These are phyloP conservation scores for Myriosclerotinia curreyana DNA, from an alignment of 2,329 filamentous ascomycete genomes.

Conservation along the genomic window DNA sequence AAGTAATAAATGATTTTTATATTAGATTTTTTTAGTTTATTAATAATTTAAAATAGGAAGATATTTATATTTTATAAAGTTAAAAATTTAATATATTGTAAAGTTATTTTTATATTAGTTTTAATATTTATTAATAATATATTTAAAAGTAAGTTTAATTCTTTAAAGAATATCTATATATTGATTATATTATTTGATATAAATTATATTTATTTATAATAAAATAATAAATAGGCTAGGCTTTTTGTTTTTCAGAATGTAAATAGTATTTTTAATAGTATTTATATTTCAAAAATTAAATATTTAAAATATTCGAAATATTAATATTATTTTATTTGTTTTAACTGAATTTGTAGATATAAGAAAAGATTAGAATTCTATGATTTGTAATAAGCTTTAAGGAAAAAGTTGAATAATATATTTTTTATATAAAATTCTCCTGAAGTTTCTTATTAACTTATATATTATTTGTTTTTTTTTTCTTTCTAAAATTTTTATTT, in stretches of 20 bases:
- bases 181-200: constrained; percentile 29
- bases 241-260: constrained; percentile 32
- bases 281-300: constrained; percentile 25
- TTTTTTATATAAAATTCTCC: constrained; percentile 6
- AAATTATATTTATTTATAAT: constrained; percentile 31
- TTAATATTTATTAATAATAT: constrained; percentile 33
- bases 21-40: constrained; percentile 1
- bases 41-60: constrained; percentile 29
- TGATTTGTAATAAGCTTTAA: constrained; percentile 30
- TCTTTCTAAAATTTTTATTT: background rate
- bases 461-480: constrained; percentile 10
- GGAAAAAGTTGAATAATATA: constrained; percentile 35
- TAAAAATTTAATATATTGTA: constrained; percentile 29
- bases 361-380: constrained; percentile 35
- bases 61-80: constrained; percentile 34
- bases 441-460: no score
- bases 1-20: constrained; percentile 26
- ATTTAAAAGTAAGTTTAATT: no score
- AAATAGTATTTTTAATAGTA: constrained; percentile 23
- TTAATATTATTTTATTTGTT: constrained; percentile 41
- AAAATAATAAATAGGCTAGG: constrained; percentile 29
- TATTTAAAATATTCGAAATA: constrained; percentile 43
- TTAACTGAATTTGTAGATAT: constrained; percentile 35
- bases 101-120: constrained; percentile 31
- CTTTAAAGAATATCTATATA: constrained; percentile 33